A percentile compares a stretch with the other conserved stretches of the same genome.
phyloP scores from a whole-genome alignment of 1,139 yeast species.

The Pneumocystis sp. region DNA sequence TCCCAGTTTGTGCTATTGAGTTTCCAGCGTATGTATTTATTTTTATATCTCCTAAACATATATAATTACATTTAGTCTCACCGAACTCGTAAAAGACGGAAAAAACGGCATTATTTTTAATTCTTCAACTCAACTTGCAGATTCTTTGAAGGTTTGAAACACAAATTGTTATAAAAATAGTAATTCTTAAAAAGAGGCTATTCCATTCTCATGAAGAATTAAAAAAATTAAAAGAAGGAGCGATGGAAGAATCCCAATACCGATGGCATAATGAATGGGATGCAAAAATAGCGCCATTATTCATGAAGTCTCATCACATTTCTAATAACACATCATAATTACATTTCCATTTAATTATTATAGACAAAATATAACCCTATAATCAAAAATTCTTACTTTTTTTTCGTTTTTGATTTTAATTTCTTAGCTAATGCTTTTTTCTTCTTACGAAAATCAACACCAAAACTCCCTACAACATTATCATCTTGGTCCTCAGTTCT shows the following conservation, averaged over 20 bases:
- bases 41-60: background rate
- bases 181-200: conserved; percentile 29
- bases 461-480: background rate
- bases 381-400: background rate
- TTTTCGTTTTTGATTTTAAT: background rate
- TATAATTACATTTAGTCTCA: conserved; percentile 6
- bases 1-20: conserved; percentile 69
- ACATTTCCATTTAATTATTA: background rate
- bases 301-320: background rate
- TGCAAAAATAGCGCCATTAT: background rate
- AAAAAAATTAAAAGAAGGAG: conserved; percentile 45
- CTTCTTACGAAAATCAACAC: background rate
- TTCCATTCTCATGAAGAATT: conserved; percentile 12
- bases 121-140: conserved; percentile 22
- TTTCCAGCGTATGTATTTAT: conserved; percentile 61
- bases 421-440: background rate
- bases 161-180: conserved; percentile 27
- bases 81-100: conserved; percentile 24
- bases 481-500: conserved; percentile 4
- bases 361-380: background rate
- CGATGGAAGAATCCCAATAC: conserved; percentile 44
- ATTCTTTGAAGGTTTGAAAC: conserved; percentile 9
- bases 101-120: conserved; percentile 24
- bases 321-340: background rate
- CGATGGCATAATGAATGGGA: conserved; percentile 76